These are phyloP conservation scores for Neurospora pannonica DNA, from an alignment of 495 filamentous ascomycete genomes.

Conservation along the genomic window DNA sequence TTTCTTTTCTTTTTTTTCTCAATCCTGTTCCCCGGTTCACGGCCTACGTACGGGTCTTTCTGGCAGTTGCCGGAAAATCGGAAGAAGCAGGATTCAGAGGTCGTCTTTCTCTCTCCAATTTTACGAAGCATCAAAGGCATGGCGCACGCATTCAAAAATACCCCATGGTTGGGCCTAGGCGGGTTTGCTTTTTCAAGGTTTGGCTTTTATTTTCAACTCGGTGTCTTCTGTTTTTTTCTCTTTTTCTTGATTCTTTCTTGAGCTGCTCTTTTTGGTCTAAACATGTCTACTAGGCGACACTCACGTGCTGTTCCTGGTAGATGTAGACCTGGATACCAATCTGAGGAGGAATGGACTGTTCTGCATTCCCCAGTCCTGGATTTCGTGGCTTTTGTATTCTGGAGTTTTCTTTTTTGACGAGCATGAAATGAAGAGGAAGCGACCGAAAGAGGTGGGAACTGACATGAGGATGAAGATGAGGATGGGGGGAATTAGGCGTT, in stretches of 20 bases:
- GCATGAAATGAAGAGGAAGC: slow-evolving; percentile 1
- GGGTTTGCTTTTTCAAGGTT: not conserved
- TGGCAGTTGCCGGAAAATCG: not conserved
- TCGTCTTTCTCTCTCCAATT: not conserved
- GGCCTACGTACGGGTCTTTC: not conserved
- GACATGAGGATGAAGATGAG: not conserved
- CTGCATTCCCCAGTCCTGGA: not conserved
- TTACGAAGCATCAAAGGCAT: not conserved
- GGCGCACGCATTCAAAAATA: not conserved
- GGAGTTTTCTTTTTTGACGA: not conserved
- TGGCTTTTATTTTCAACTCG: slow-evolving; percentile 6
- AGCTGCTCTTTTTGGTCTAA: not conserved
- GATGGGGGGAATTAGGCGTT: not conserved
- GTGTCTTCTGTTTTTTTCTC: not conserved
- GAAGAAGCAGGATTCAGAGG: not conserved
- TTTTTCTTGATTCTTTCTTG: not conserved
- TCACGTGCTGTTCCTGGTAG: not conserved
- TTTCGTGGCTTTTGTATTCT: not conserved
- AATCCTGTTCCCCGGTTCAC: not conserved
- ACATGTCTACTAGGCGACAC: not conserved
- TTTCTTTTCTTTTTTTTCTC: not conserved
- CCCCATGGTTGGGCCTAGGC: not conserved
- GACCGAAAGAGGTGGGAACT: not conserved
- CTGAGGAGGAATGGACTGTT: not conserved
- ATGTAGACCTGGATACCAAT: not conserved